These are phyloP conservation scores for Lepidium africanum DNA, from an alignment of 345 rosid species.

Conservation along the genomic window DNA sequence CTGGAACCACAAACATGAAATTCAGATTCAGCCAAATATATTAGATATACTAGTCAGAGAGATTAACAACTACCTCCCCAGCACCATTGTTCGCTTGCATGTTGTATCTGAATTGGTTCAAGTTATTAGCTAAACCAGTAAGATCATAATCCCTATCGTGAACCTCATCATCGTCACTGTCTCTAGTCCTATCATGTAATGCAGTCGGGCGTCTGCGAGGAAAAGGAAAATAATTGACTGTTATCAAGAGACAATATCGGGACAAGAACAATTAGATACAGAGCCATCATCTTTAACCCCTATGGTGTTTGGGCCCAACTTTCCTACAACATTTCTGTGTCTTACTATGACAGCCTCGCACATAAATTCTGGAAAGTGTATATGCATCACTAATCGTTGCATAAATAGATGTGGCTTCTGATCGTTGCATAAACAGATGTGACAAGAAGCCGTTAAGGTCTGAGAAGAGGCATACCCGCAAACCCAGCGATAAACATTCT, in stretches of 20 bases:
- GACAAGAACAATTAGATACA: not conserved
- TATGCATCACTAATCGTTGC: not conserved
- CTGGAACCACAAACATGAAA: conserved; percentile 35
- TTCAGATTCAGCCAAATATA: conserved; percentile 1
- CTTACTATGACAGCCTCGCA: not conserved
- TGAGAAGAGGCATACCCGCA: conserved; percentile 59
- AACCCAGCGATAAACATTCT: conserved; percentile 90
- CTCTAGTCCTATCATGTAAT: conserved; percentile 86
- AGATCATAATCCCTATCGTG: conserved; percentile 93
- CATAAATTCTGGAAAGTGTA: not conserved
- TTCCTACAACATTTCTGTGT: not conserved
- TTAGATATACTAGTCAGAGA: not conserved
- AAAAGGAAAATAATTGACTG: not conserved
- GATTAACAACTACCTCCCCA: conserved; percentile 52
- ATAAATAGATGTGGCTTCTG: not conserved
- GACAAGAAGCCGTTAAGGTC: not conserved
- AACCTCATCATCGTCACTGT: conserved; percentile 90
- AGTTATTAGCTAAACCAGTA: conserved; percentile 78
- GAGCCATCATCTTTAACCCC: not conserved
- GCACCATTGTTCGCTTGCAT: conserved; percentile 76
- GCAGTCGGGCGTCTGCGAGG: conserved; percentile 90
- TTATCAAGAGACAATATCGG: not conserved
- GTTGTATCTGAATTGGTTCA: conserved; percentile 88
- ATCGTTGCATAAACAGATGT: not conserved
- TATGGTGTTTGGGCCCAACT: not conserved